phyloP scores from a whole-genome alignment of 2,329 filamentous ascomycete genomes.

The Verticillium longisporum region DNA sequence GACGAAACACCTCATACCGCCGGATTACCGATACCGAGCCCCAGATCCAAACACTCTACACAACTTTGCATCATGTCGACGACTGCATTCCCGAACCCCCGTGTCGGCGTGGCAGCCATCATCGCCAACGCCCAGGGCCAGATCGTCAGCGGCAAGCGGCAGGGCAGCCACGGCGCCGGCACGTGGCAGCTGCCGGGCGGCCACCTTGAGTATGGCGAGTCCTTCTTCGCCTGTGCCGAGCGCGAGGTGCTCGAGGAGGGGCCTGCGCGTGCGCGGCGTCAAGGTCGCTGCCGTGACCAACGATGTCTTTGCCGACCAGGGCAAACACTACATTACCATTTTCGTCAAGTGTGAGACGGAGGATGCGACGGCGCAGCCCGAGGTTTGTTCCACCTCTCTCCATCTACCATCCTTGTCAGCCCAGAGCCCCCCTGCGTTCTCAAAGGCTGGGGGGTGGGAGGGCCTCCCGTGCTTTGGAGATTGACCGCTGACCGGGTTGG shows the following conservation, averaged over 20 bases:
- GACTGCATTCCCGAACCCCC: conserved; percentile 17
- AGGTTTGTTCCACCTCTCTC: conserved; percentile 34
- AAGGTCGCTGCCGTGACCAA: conserved; percentile 58
- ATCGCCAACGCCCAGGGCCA: conserved; percentile 34
- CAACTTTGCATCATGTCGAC: neutral
- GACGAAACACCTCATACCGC: no score
- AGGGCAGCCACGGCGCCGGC: conserved; percentile 43
- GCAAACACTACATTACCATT: conserved; percentile 69
- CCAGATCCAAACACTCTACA: no score
- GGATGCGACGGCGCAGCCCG: conserved; percentile 39
- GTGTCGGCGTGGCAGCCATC: conserved; percentile 43
- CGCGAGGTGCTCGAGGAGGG: conserved; percentile 65
- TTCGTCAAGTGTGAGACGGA: conserved; percentile 52
- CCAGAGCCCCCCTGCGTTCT: no score
- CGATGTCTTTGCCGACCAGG: conserved; percentile 50
- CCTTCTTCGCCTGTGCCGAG: conserved; percentile 52
- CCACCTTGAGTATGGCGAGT: conserved; percentile 66
- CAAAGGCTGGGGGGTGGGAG: neutral
- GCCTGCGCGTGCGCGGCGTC: conserved; percentile 44
- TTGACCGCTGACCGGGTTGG: neutral
- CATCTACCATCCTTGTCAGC: neutral
- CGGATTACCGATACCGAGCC: no score
- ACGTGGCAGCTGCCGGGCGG: conserved; percentile 67
- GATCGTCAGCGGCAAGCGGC: conserved; percentile 40
- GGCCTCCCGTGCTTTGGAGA: no score